Conservation (phyloP, 1,284 basidiomycete species). For the Boletus coffeatus region DNA sequence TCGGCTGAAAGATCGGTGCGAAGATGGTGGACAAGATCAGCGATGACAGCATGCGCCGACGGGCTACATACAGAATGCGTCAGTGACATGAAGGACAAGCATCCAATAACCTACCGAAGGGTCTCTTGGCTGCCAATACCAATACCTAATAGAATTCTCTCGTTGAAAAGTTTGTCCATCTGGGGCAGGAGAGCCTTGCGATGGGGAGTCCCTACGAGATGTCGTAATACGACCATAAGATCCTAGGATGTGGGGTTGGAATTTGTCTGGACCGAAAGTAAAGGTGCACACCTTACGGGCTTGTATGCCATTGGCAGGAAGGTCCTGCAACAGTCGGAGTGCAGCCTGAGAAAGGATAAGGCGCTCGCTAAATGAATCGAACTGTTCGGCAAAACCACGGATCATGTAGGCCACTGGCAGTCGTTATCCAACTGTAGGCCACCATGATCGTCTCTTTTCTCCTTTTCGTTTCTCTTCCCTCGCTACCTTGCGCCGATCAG, state of each 20-base stretch:
- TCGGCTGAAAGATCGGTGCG: slow-evolving; percentile 76
- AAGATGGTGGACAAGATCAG: slow-evolving; percentile 92
- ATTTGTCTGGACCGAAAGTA: slow-evolving; percentile 1
- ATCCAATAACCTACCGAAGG: slow-evolving; percentile 48
- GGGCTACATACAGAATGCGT: slow-evolving; percentile 48
- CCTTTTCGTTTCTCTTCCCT: too few species aligned
- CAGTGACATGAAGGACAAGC: slow-evolving; percentile 3
- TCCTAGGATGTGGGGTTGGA: slow-evolving; percentile 50
- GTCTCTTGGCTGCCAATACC: slow-evolving; percentile 81
- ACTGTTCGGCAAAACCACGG: slow-evolving; percentile 64
- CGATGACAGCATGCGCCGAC: slow-evolving; percentile 83
- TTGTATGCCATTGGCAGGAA: slow-evolving; percentile 82
- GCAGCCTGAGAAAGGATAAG: slow-evolving; percentile 66
- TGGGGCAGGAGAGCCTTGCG: slow-evolving; percentile 79
- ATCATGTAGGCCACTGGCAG: slow-evolving; percentile 75
- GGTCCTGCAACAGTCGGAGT: slow-evolving; percentile 89
- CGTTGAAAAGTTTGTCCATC: slow-evolving; percentile 89
- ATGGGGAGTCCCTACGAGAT: slow-evolving; percentile 82
- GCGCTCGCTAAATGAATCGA: slow-evolving; percentile 76
- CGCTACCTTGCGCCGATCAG: too few species aligned
- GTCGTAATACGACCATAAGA: slow-evolving; percentile 88
- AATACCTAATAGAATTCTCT: slow-evolving; percentile 86
- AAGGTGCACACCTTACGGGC: slow-evolving; percentile 61
- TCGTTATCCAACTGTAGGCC: too few species aligned
- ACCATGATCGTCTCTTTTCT: too few species aligned